Percentiles rank a stretch among this genome's conserved stretches.
phyloP scores from a whole-genome alignment of 2,329 filamentous ascomycete species.

The Tetracladium maxilliforme region DNA sequence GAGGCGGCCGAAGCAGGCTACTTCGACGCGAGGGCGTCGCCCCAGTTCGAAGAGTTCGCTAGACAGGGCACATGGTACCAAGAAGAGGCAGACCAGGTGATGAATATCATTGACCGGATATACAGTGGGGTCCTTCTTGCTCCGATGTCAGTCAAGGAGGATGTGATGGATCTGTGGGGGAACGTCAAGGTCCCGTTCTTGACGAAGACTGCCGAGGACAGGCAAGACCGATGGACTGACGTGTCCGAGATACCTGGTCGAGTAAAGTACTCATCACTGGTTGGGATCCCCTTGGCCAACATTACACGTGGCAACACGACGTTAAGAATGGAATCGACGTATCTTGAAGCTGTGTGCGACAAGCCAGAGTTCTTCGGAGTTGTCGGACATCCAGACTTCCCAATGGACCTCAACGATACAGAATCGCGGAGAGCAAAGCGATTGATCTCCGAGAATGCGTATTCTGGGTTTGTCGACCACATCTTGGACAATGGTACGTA shows the following conservation, averaged over 20 bases:
- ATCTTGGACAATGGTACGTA: conserved; percentile 6
- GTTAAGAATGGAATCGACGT: conserved; percentile 8
- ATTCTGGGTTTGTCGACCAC: no score
- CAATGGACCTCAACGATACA: conserved; percentile 3
- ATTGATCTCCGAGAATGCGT: no score
- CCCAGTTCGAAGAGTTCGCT: no score
- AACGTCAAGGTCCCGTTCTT: conserved; percentile 13
- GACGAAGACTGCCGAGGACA: conserved; percentile 6
- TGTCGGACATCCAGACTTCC: conserved; percentile 1
- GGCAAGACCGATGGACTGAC: conserved; percentile 7
- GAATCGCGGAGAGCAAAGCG: no score
- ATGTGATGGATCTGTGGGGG: conserved; percentile 12
- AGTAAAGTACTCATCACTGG: conserved; percentile 7
- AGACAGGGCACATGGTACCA: no score
- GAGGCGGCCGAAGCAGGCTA: conserved; percentile 6
- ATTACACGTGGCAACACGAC: conserved; percentile 7
- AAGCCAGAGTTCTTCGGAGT: conserved; percentile 5
- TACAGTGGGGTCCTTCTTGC: conserved; percentile 6
- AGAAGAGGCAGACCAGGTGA: no score
- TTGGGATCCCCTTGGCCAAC: conserved; percentile 8
- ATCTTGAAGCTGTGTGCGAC: conserved; percentile 7
- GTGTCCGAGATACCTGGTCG: conserved; percentile 4
- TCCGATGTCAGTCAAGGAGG: conserved; percentile 7
- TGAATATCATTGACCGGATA: no score
- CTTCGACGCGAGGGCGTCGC: conserved; percentile 7